phyloP scores from a whole-genome alignment of 2,329 filamentous ascomycete species.

The Chrysosporium queenslandicum region DNA sequence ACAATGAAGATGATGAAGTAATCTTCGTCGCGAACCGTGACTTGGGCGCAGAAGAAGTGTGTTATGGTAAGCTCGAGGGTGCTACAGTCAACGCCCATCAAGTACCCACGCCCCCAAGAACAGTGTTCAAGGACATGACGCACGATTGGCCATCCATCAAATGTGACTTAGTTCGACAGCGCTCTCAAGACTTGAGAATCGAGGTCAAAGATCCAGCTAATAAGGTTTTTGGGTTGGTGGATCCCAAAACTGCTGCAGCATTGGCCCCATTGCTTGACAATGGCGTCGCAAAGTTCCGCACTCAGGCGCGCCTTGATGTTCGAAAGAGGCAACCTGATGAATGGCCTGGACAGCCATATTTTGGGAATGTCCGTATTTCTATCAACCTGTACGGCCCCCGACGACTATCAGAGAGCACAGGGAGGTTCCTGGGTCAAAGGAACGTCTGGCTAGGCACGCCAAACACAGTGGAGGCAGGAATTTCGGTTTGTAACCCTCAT shows the following conservation, averaged over 20 bases:
- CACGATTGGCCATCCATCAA: slow-evolving; percentile 64
- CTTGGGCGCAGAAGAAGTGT: slow-evolving; percentile 60
- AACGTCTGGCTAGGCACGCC: slow-evolving; percentile 59
- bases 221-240: slow-evolving; percentile 65
- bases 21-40: slow-evolving; percentile 46
- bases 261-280: slow-evolving; percentile 66
- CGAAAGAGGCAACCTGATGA: slow-evolving; percentile 57
- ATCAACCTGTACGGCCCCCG: slow-evolving; percentile 72
- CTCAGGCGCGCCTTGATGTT: slow-evolving; percentile 59
- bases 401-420: slow-evolving; percentile 55
- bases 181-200: slow-evolving; percentile 52
- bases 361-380: slow-evolving; percentile 53
- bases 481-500: slow-evolving; percentile 70
- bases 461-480: slow-evolving; percentile 55
- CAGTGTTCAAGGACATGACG: slow-evolving; percentile 45
- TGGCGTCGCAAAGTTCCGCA: slow-evolving; percentile 52
- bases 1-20: slow-evolving; percentile 34
- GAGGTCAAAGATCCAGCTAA: slow-evolving; percentile 63
- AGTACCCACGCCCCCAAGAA: slow-evolving; percentile 51
- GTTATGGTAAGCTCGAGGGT: slow-evolving; percentile 65
- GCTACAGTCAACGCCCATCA: slow-evolving; percentile 56
- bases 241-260: slow-evolving; percentile 54
- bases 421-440: slow-evolving; percentile 54
- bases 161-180: slow-evolving; percentile 54
- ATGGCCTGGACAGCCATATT: slow-evolving; percentile 51